These are phyloP conservation scores for Ophiostoma triangulosporum DNA, from an alignment of 2,329 filamentous ascomycete genomes.

Conservation along the genomic window DNA sequence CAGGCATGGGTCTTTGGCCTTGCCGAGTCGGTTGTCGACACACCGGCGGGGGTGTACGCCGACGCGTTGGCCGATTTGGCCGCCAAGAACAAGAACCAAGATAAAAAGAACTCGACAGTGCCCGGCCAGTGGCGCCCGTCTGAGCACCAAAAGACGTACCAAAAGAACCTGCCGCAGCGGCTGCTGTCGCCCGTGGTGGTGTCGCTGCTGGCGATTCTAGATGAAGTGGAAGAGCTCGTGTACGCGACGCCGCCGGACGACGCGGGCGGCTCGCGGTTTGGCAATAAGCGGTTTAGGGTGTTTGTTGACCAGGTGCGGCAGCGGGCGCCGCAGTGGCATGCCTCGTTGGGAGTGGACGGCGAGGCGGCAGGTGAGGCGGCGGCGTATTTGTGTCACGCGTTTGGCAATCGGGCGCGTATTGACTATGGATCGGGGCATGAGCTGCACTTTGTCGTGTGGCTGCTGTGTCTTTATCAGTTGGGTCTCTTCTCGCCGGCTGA, in stretches of 20 bases:
- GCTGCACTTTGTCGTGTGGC: slow-evolving; percentile 92
- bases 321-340: slow-evolving; percentile 48
- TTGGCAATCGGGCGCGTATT: slow-evolving; percentile 76
- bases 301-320: slow-evolving; percentile 59
- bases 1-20: slow-evolving; percentile 77
- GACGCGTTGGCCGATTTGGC: slow-evolving; percentile 3
- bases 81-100: neutral
- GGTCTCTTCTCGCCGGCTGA: slow-evolving; percentile 36
- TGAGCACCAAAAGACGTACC: slow-evolving; percentile 2
- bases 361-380: slow-evolving; percentile 55
- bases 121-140: slow-evolving; percentile 5
- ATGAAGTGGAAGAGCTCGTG: slow-evolving; percentile 54
- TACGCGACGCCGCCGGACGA: slow-evolving; percentile 65
- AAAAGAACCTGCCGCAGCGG: slow-evolving; percentile 11
- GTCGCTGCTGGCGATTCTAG: slow-evolving; percentile 55
- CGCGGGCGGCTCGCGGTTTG: slow-evolving; percentile 79
- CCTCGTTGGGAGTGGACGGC: slow-evolving; percentile 31
- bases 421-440: slow-evolving; percentile 98
- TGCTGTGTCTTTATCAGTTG: slow-evolving; percentile 83
- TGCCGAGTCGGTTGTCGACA: slow-evolving; percentile 65
- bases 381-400: slow-evolving; percentile 68
- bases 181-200: slow-evolving; percentile 50
- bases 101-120: neutral
- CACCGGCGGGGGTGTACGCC: slow-evolving; percentile 25
- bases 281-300: slow-evolving; percentile 78